These are phyloP conservation scores for Geosmithia putterillii DNA, from an alignment of 2,329 filamentous ascomycete genomes.

Conservation along the genomic window DNA sequence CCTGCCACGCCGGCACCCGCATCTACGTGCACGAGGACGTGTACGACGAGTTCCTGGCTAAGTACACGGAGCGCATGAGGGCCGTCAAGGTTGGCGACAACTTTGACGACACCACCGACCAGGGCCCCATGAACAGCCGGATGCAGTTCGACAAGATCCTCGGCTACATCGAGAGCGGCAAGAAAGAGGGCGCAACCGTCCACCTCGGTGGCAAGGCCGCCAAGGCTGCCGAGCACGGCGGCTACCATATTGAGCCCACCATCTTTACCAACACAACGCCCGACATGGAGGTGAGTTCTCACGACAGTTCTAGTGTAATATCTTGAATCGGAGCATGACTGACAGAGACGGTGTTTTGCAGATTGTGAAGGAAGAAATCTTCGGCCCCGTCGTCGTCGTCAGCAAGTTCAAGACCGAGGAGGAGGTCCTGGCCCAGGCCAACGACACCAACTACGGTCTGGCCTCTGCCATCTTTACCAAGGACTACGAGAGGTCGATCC, in stretches of 20 bases:
- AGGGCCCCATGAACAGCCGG: slow-evolving; percentile 33
- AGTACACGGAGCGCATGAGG: slow-evolving; percentile 14
- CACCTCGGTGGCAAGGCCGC: slow-evolving; percentile 44
- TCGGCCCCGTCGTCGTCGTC: slow-evolving; percentile 36
- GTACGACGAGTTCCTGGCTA: slow-evolving; percentile 1
- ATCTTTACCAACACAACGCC: slow-evolving; percentile 22
- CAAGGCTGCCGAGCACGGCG: slow-evolving; percentile 21
- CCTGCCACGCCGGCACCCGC: slow-evolving; percentile 2
- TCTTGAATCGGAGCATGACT: not conserved
- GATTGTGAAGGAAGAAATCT: slow-evolving; percentile 36
- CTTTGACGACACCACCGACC: slow-evolving; percentile 40
- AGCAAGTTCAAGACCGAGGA: slow-evolving; percentile 33
- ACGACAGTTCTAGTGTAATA: not conserved
- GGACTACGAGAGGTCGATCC: slow-evolving; percentile 1
- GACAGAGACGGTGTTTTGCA: slow-evolving; percentile 2
- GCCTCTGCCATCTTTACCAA: slow-evolving; percentile 3
- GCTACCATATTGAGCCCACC: slow-evolving; percentile 22
- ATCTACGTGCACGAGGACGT: slow-evolving; percentile 3
- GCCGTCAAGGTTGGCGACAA: slow-evolving; percentile 36
- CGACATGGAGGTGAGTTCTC: slow-evolving; percentile 8
- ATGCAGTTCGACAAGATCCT: slow-evolving; percentile 22
- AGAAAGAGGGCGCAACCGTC: slow-evolving; percentile 47
- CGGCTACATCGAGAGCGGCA: slow-evolving; percentile 15
- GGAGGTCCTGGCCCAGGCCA: slow-evolving; percentile 31
- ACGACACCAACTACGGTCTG: slow-evolving; percentile 34